Evolutionary conservation across 768 basidiomycete genomes (phyloP), one percentile per base, ranked within the genome.

Genomic region (Phlegmacium glaucopus): DNA sequence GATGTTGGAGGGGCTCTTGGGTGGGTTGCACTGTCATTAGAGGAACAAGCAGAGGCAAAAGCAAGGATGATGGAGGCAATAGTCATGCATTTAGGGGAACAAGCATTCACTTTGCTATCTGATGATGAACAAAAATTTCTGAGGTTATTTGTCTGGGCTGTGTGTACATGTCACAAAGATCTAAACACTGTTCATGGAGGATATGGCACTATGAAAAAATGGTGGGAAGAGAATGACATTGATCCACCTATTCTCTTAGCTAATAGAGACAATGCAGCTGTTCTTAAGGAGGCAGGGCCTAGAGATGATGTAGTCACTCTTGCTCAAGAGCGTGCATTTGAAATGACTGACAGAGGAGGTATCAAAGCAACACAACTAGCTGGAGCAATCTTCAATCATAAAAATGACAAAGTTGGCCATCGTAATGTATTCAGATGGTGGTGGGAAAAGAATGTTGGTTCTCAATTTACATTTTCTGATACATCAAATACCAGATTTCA

Each of bases 111-210:
- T 10, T 25, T 41, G 26, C 49, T 61, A 9, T 42, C 51, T 15
- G 50, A 41, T 26, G 34, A 48, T 35, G 58, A 63, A 39, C 44
- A 58, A 44, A 44, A 29, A 8, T 15, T 52, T 25, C 42, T 57
- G 4, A 34, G 44, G 8, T 44, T 68, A 16, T 68, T 68, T 50
- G 48, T 68, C 13, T 62, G 62, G 58, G 57, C 49, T 29, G 61
- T 62, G 1, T 68, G 68, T 54, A 6, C 63, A n/a, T n/a, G n/a
- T n/a, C n/a, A n/a, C n/a, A n/a, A n/a, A n/a, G n/a, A n/a, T n/a
- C n/a, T n/a, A n/a, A n/a, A n/a, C n/a, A n/a, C n/a, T n/a, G n/a
- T n/a, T n/a, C n/a, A n/a, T n/a, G n/a, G n/a, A n/a, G n/a, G 64
- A 6, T 58, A 61, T 46, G 22, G 27, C 17, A 38, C 49, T 2